These are phyloP conservation scores for Aspergillus jensenii DNA, from an alignment of 2,329 filamentous ascomycete species.

Conservation along the genomic window DNA sequence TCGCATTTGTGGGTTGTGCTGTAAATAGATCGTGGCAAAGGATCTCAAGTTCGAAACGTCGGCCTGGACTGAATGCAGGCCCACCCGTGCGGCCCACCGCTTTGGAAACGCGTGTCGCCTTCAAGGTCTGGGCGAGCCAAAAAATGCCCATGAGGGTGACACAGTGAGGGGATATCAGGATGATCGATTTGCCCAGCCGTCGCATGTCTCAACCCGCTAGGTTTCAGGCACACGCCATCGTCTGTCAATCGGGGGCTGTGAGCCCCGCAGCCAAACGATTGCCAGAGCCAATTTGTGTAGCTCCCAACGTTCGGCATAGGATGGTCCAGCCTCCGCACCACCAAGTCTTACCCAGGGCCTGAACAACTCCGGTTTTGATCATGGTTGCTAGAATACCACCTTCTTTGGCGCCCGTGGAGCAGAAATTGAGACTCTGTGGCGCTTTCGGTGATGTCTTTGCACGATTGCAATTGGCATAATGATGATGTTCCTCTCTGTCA, in stretches of 20 bases:
- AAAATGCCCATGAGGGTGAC: neutral
- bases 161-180: constrained; percentile 4
- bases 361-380: neutral
- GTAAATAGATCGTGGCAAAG: constrained; percentile 17
- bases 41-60: neutral
- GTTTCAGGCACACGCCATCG: constrained; percentile 18
- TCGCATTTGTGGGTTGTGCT: constrained; percentile 1
- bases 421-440: constrained; percentile 8
- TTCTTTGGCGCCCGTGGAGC: neutral
- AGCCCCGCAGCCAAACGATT: constrained; percentile 10
- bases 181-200: constrained; percentile 8
- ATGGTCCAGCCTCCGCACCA: constrained; percentile 5
- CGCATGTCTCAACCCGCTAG: constrained; percentile 9
- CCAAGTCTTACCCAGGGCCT: neutral
- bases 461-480: constrained; percentile 16
- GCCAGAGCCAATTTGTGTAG: neutral
- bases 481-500: constrained; percentile 17
- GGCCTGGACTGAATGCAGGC: constrained; percentile 3
- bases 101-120: constrained; percentile 31
- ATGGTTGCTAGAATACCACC: neutral
- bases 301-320: neutral
- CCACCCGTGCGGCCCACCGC: constrained; percentile 23
- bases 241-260: constrained; percentile 12
- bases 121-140: neutral
- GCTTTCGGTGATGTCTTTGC: constrained; percentile 12